A percentile compares a stretch with the other conserved stretches of the same genome.
These are phyloP conservation scores for Fusarium sp. DNA, from an alignment of 2,329 filamentous ascomycete species.

Conservation along the genomic window DNA sequence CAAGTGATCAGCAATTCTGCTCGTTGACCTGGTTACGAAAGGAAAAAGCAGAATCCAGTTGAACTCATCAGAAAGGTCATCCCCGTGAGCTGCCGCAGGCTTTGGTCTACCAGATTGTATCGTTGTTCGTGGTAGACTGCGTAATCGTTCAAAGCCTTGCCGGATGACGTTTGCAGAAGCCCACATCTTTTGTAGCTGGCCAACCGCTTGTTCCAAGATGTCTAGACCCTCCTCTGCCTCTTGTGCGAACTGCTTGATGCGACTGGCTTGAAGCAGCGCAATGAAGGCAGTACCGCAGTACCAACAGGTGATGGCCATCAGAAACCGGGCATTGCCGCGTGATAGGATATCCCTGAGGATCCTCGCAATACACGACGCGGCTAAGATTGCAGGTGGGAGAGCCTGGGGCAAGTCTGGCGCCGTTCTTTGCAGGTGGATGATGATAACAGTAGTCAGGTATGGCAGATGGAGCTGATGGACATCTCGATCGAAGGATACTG, in stretches of 20 bases:
- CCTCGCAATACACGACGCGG: constrained; percentile 36
- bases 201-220: constrained; percentile 33
- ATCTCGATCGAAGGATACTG: constrained; percentile 53
- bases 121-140: constrained; percentile 19
- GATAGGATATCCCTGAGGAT: constrained; percentile 52
- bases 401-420: constrained; percentile 50
- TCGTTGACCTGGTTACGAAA: constrained; percentile 34
- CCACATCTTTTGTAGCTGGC: constrained; percentile 39
- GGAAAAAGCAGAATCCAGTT: constrained; percentile 36
- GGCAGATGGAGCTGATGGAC: constrained; percentile 57
- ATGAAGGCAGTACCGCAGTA: constrained; percentile 57
- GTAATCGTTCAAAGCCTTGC: constrained; percentile 37
- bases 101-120: constrained; percentile 16
- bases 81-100: background rate
- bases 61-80: background rate
- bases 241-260: constrained; percentile 31
- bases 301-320: constrained; percentile 59
- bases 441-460: constrained; percentile 56
- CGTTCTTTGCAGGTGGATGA: constrained; percentile 53
- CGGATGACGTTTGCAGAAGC: constrained; percentile 37
- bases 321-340: constrained; percentile 53
- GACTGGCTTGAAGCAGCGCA: constrained; percentile 52
- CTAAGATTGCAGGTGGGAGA: constrained; percentile 30
- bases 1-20: constrained; percentile 29
- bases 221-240: constrained; percentile 36